Conservation (phyloP, 2,329 filamentous ascomycete genomes). For the Fusarium oxysporum region DNA sequence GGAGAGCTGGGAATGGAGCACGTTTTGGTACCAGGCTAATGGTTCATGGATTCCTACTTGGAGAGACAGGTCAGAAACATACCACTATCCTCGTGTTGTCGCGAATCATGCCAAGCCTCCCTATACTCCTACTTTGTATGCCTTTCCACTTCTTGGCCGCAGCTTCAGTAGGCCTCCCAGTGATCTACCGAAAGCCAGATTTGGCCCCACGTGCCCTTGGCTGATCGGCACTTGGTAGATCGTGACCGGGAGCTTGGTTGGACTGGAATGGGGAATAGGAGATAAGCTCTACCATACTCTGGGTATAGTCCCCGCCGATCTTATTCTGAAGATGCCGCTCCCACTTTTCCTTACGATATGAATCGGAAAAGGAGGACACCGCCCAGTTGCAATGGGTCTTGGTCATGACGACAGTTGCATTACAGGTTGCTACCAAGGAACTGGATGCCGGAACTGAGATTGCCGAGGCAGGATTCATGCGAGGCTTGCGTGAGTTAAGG, state of each 20-base stretch:
- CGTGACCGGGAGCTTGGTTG: neutral
- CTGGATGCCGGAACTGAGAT: slow-evolving; percentile 1
- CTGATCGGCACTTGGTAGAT: slow-evolving; percentile 6
- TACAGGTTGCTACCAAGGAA: neutral
- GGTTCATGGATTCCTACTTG: neutral
- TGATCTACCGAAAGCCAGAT: neutral
- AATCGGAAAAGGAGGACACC: neutral
- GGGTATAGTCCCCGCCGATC: slow-evolving; percentile 11
- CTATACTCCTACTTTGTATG: neutral
- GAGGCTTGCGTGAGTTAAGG: neutral
- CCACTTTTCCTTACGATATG: neutral
- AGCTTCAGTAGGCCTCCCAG: neutral
- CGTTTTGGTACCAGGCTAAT: neutral
- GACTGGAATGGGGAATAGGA: slow-evolving; percentile 7
- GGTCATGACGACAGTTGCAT: neutral
- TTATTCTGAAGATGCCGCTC: neutral
- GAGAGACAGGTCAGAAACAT: neutral
- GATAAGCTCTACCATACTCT: slow-evolving; percentile 12
- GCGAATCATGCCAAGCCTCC: neutral
- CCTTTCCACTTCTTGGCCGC: neutral
- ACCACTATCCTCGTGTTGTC: no score
- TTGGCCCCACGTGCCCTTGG: neutral
- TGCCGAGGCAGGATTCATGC: neutral
- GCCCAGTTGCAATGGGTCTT: neutral
- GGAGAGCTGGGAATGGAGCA: neutral